phyloP scores from a whole-genome alignment of 2,329 filamentous ascomycete genomes.

The Exophiala sideris region DNA sequence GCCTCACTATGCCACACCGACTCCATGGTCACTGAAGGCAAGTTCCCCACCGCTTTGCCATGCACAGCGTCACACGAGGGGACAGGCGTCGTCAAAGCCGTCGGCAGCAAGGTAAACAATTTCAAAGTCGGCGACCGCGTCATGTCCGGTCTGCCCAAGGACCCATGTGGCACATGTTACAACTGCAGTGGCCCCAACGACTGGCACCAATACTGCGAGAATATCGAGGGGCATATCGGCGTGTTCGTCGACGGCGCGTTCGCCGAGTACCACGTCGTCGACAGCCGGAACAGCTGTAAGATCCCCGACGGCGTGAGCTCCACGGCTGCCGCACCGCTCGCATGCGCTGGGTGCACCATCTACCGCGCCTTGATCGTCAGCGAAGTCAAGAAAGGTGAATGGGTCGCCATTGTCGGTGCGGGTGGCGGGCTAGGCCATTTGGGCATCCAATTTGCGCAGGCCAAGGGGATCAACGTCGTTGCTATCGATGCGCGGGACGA shows the following conservation, averaged over 20 bases:
- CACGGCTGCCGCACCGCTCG: conserved; percentile 53
- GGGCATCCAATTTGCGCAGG: conserved; percentile 51
- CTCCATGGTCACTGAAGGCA: conserved; percentile 52
- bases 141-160: conserved; percentile 54
- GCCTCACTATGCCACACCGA: conserved; percentile 64
- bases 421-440: conserved; percentile 56
- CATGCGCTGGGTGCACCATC: conserved; percentile 54
- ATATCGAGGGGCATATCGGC: conserved; percentile 47
- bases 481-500: conserved; percentile 56
- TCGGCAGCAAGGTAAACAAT: conserved; percentile 41
- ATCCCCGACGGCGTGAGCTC: conserved; percentile 51
- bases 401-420: conserved; percentile 47
- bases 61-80: conserved; percentile 58
- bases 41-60: conserved; percentile 49
- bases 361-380: conserved; percentile 48
- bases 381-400: conserved; percentile 35
- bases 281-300: conserved; percentile 45
- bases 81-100: conserved; percentile 51
- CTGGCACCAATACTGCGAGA: conserved; percentile 53
- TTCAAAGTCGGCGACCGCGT: conserved; percentile 54
- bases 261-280: conserved; percentile 55
- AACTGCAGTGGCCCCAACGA: conserved; percentile 50
- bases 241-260: conserved; percentile 53
- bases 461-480: conserved; percentile 50
- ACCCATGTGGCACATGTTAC: conserved; percentile 52